phyloP scores from a whole-genome alignment of 495 filamentous ascomycete species.

The Astrothelium subdiscretum region DNA sequence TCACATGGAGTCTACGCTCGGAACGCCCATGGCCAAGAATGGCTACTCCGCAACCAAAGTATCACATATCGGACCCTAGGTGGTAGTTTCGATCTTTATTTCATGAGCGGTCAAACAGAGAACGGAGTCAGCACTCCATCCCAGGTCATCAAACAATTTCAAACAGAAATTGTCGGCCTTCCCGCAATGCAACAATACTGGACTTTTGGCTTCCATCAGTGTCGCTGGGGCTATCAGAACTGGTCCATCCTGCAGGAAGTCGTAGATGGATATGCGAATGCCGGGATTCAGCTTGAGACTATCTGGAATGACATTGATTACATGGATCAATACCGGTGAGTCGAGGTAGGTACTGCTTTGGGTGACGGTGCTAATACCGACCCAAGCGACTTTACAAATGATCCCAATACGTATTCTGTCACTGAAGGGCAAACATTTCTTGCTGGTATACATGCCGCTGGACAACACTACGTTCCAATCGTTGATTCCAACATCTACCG shows the following conservation, averaged over 20 bases:
- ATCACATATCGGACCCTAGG: constrained; percentile 19
- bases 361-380: too few species aligned
- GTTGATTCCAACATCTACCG: constrained; percentile 14
- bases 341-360: too few species aligned
- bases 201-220: constrained; percentile 11
- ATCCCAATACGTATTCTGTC: constrained; percentile 5
- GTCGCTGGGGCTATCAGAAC: constrained; percentile 11
- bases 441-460: constrained; percentile 8
- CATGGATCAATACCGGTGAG: constrained; percentile 8
- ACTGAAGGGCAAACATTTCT: constrained; percentile 10
- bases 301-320: constrained; percentile 15
- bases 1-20: constrained; percentile 17
- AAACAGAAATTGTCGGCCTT: constrained; percentile 6
- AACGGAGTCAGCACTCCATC: too few species aligned
- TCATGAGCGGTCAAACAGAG: constrained; percentile 10
- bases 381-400: constrained; percentile 11
- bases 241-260: constrained; percentile 13
- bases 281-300: constrained; percentile 12
- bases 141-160: constrained; percentile 13
- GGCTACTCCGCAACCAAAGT: constrained; percentile 9
- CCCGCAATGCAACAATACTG: constrained; percentile 12
- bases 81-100: constrained; percentile 19
- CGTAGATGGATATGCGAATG: constrained; percentile 11
- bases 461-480: constrained; percentile 14
- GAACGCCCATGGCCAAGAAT: constrained; percentile 19